Percentiles rank a stretch among this genome's conserved stretches.
Conservation (phyloP, 2,329 filamentous ascomycete genomes). For the Chrysosporium queenslandicum region DNA sequence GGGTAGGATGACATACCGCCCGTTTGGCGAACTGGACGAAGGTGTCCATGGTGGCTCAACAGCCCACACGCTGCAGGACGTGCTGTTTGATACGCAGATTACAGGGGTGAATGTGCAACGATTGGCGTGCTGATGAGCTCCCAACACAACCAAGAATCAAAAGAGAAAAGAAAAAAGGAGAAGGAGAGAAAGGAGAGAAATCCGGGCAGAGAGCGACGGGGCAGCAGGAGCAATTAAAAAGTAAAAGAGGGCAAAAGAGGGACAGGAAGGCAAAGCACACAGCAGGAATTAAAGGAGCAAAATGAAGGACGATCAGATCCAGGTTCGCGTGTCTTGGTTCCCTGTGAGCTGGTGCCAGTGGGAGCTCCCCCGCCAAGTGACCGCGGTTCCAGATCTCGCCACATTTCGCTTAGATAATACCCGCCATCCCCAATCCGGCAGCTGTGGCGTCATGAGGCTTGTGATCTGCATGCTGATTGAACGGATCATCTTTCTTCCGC, state of each 20-base stretch:
- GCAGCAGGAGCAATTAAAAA: constrained; percentile 2
- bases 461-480: neutral
- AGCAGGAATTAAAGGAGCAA: neutral
- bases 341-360: constrained; percentile 5
- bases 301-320: constrained; percentile 4
- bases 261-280: neutral
- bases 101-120: neutral
- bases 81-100: neutral
- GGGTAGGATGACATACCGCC: constrained; percentile 8
- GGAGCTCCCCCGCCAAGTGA: neutral
- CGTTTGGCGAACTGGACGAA: constrained; percentile 14
- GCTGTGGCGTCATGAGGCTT: neutral
- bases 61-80: neutral
- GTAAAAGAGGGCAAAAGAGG: constrained; percentile 1
- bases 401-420: constrained; percentile 3
- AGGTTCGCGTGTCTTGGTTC: neutral
- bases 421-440: neutral
- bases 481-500: neutral
- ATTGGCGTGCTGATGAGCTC: neutral
- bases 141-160: neutral
- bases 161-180: neutral
- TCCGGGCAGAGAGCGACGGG: too few relatives aligned
- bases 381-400: neutral
- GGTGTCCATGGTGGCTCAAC: constrained; percentile 12
- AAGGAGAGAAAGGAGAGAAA: neutral